Evolutionary conservation across 2,329 filamentous ascomycete species (phyloP).

Genomic region (Diaporthe capsici): DNA sequence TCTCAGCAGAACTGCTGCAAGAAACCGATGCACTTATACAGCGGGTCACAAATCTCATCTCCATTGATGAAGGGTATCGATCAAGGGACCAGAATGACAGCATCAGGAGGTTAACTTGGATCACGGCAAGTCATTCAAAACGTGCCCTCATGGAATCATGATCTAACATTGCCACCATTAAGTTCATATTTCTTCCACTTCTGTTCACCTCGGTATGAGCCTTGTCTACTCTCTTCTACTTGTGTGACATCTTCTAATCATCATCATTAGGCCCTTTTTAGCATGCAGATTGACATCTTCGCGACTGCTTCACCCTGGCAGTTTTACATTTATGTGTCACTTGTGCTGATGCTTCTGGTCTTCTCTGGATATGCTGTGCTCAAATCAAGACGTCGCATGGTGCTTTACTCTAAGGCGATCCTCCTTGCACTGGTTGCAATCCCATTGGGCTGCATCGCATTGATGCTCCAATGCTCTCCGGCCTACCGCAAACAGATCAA

Average conservation of each 20-base stretch:
- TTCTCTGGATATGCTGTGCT: constrained; percentile 1
- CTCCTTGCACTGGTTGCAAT: background rate
- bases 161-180: background rate
- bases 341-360: background rate
- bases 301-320: constrained; percentile 6
- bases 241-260: background rate
- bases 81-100: constrained; percentile 6
- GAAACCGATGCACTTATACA: background rate
- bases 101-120: background rate
- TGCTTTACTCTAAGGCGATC: background rate
- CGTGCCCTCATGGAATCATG: background rate
- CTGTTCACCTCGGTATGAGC: background rate
- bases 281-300: background rate
- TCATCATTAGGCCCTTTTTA: background rate
- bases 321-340: background rate
- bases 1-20: background rate
- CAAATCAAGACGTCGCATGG: background rate
- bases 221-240: background rate
- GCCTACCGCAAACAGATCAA: background rate
- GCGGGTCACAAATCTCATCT: constrained; percentile 5
- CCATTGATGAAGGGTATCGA: constrained; percentile 1
- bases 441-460: background rate
- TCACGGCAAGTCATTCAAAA: background rate
- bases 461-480: background rate
- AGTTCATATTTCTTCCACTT: constrained; percentile 5